Evolutionary conservation across 2,329 filamentous ascomycete genomes (phyloP), one percentile per base, ranked within the genome.

Genomic region (Sphaerulina vaccinii): DNA sequence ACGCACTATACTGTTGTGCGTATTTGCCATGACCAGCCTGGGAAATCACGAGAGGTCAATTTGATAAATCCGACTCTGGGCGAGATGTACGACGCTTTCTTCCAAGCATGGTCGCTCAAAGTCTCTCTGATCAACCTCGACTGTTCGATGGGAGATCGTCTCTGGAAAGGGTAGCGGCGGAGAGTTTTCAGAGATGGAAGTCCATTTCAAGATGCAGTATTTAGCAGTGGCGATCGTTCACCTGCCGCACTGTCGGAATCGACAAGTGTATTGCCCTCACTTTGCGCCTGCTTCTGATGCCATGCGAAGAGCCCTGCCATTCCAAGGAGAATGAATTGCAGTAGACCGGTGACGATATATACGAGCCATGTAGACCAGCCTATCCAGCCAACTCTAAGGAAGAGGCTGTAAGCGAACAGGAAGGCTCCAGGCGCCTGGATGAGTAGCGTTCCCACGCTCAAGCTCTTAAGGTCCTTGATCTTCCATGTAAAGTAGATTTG

Each of bases 291-390:
- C 3, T 1, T 29, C 27, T 29, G 27, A 9, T 29, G 19, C 36
- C 36, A 39, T n/a, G n/a, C n/a, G 24, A 51, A 60, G 11, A 38
- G 50, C 24, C 96, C 80, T 18, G 84, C 90, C 86, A 99, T 87
- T 19, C 70, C 75, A 36, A 99, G 76, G 50, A 99, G 73, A 8
- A 82, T 79, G 15, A 90, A 92, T 70, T 99, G 93, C 75, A 97
- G 80, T 51, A 78, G 72, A 1, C 92, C 93, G 0, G 91, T 96
- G 45, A 97, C 78, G 38, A 96, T 78, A 66, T 92, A 95, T 11
- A 97, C 85, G 8, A 90, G 85, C 93, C 93, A 99, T 0, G 90
- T 90, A 71, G 91, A 96, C 93, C 93, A 99, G 0, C 92, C 92
- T 27, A 80, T 83, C 64, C 78, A 78, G 0, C 93, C 93, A 16